Evolutionary conservation across 2,329 filamentous ascomycete genomes (phyloP).

Genomic region (Fusarium mangiferae): DNA sequence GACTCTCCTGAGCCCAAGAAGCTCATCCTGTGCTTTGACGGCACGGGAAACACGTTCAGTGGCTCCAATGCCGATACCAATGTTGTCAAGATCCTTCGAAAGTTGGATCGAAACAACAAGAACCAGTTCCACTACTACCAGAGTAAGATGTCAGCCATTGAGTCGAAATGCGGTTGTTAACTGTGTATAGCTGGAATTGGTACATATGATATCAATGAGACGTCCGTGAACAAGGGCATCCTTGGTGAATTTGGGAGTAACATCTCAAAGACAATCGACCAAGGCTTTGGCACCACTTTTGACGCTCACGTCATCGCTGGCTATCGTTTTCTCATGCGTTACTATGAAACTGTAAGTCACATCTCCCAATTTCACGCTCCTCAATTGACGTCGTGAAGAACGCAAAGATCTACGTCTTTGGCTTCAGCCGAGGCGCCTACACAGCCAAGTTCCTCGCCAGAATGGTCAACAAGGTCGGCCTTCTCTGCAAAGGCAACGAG

Average conservation of each 20-base stretch:
- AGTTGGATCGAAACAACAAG: slow-evolving; percentile 57
- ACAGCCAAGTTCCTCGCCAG: slow-evolving; percentile 63
- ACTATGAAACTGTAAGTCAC: slow-evolving; percentile 55
- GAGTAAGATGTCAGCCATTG: slow-evolving; percentile 41
- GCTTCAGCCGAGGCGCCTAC: slow-evolving; percentile 63
- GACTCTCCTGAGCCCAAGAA: slow-evolving; percentile 48
- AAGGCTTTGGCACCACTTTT: slow-evolving; percentile 58
- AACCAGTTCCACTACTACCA: slow-evolving; percentile 63
- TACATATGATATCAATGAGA: slow-evolving; percentile 59
- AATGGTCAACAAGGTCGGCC: slow-evolving; percentile 61
- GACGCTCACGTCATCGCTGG: slow-evolving; percentile 63
- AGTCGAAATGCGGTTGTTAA: neutral
- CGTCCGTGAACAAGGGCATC: slow-evolving; percentile 52
- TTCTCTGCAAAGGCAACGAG: slow-evolving; percentile 63
- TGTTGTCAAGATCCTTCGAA: slow-evolving; percentile 61
- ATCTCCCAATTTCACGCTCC: accelerated
- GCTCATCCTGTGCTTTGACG: slow-evolving; percentile 61
- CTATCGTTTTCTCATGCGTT: slow-evolving; percentile 65
- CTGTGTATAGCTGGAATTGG: slow-evolving; percentile 56
- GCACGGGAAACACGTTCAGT: slow-evolving; percentile 59
- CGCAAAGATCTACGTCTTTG: slow-evolving; percentile 65
- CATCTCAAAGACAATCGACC: slow-evolving; percentile 54
- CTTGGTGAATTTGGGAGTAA: slow-evolving; percentile 49
- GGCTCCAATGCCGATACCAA: slow-evolving; percentile 62
- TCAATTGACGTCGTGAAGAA: slow-evolving; percentile 42